Conservation (phyloP, 495 filamentous ascomycete species). For the Neurospora sp. region DNA sequence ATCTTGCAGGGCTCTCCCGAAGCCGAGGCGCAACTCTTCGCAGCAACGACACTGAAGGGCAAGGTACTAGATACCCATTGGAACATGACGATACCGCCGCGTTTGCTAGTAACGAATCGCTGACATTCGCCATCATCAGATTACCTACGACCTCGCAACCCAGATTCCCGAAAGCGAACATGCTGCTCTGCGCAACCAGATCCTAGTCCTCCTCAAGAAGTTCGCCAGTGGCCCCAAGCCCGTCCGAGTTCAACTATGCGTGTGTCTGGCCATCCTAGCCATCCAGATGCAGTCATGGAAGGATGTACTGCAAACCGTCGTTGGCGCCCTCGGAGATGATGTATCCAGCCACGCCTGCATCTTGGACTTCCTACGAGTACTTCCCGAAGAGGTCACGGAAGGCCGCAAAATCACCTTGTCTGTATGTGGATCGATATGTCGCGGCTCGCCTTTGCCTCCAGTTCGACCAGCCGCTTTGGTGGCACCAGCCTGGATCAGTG, state of each 20-base stretch:
- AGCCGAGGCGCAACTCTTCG: conserved; percentile 83
- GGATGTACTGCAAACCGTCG: conserved; percentile 75
- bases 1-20: conserved; percentile 71
- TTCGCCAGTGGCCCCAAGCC: conserved; percentile 80
- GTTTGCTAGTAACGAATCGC: not conserved
- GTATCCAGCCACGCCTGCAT: conserved; percentile 71
- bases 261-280: conserved; percentile 85
- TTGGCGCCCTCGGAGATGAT: conserved; percentile 64
- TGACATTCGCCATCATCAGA: conserved; percentile 17
- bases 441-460: conserved; percentile 33
- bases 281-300: conserved; percentile 97
- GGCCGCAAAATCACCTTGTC: conserved; percentile 97
- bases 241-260: conserved; percentile 86
- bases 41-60: conserved; percentile 91
- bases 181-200: conserved; percentile 65
- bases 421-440: conserved; percentile 66
- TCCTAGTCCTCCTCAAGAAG: conserved; percentile 64
- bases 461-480: conserved; percentile 26
- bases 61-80: conserved; percentile 51
- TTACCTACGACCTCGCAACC: conserved; percentile 38
- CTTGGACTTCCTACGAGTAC: conserved; percentile 87
- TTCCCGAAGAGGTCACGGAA: conserved; percentile 98
- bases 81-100: not conserved
- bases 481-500: conserved; percentile 34
- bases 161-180: conserved; percentile 73